Percentiles rank a stretch among this genome's conserved stretches.
Evolutionary conservation across 2,329 filamentous ascomycete species (phyloP).

Genomic region (Cladosporium sp.): DNA sequence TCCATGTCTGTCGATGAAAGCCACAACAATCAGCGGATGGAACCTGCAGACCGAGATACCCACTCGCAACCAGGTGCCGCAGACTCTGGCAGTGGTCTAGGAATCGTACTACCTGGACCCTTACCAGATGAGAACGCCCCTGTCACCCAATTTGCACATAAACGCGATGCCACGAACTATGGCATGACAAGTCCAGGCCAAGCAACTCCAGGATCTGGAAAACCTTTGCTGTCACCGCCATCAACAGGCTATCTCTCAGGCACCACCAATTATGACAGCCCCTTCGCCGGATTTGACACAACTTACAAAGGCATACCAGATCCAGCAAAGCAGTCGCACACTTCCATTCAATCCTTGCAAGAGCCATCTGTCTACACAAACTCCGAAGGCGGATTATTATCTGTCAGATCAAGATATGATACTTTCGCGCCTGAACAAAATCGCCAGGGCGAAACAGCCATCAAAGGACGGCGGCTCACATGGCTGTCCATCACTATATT

Average conservation of each 20-base stretch:
- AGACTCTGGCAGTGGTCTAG: constrained; percentile 29
- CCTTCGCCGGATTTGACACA: constrained; percentile 16
- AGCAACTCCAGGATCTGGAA: constrained; percentile 15
- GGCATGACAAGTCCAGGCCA: constrained; percentile 3
- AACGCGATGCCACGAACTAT: neutral
- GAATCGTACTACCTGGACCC: constrained; percentile 23
- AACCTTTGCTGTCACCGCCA: constrained; percentile 20
- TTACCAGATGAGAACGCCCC: neutral
- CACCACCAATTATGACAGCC: constrained; percentile 21
- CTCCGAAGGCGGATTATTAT: constrained; percentile 24
- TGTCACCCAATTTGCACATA: neutral
- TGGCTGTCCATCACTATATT: constrained; percentile 48
- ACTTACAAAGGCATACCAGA: constrained; percentile 12
- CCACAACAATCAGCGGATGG: constrained; percentile 31
- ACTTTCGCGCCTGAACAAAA: constrained; percentile 24
- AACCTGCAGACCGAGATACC: constrained; percentile 26
- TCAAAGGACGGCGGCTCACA: constrained; percentile 1
- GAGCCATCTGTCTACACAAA: constrained; percentile 22
- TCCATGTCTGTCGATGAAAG: constrained; percentile 34
- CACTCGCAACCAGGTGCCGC: constrained; percentile 17
- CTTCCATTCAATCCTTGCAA: constrained; percentile 22
- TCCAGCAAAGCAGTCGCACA: constrained; percentile 13
- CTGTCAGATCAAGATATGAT: constrained; percentile 20
- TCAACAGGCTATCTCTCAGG: constrained; percentile 23
- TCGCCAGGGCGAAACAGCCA: constrained; percentile 9